Evolutionary conservation across 2,329 filamentous ascomycete genomes (phyloP), one percentile per base, ranked within the genome.

Genomic region (Claviceps fusiformis): DNA sequence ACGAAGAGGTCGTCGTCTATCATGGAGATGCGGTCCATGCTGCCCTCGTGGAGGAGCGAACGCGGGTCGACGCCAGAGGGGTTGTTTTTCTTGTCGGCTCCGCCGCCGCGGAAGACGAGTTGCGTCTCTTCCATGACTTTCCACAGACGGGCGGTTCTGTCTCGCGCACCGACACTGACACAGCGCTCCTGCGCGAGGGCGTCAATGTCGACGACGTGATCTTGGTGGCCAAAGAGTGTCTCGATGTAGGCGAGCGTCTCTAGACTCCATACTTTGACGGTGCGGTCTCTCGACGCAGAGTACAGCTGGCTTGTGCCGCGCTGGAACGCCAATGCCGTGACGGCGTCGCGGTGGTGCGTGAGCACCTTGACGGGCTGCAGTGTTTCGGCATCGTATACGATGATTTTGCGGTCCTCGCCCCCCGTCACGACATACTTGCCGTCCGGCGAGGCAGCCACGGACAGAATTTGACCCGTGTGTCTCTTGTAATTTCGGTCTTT

Each of bases 51-150:
- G n/a, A 78, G 74, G n/a, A 79, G 67, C 2, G 77, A 79, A n/a
- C 73, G 73, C 3, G 76, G 73, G 59, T 78, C 72, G 15, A 76
- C 60, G 57, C 67, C 66, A 3, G 67, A 63, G 3, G 64, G 64
- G 39, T 66, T 65, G 62, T 80, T 81, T 62, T 79, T 80, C 62
- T 78, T 80, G 59, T 78, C 76, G 31, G 77, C 74, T 46, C 83
- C 86, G 59, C 90, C 89, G 56, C 91, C 92, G 50, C 92, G 85
- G 71, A 97, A 98, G 2, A 97, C 91, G 7, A 98, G 80, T 68
- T 98, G 93, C 1, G 87, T 89, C 72, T 98, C 92, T 63, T 98
- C 93, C 5, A 89, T 83, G 1, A 98, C 91, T 70, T 96, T 96
- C 93, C 93, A 98, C 62, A 95, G 73, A 56, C 93, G 80, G 44